Evolutionary conservation across 352 stramenopile genomes (phyloP), one percentile per base, ranked within the genome.

Genomic region (Vaucheria bursata): DNA sequence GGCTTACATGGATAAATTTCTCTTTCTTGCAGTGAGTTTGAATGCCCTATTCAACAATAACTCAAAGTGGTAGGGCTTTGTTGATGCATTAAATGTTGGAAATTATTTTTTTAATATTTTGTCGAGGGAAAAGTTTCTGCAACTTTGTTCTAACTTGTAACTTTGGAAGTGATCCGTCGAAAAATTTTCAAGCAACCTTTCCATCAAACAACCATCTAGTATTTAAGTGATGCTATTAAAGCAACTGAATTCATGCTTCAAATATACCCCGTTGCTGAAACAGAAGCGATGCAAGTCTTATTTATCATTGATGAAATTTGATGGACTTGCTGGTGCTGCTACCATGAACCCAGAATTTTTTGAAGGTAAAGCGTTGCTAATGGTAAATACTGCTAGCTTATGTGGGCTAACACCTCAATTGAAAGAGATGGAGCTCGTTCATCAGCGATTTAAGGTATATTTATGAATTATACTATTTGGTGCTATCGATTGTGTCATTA

Each of bases 331-430:
- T 2, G 53, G 53, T 34, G 8, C 2, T 37, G 2, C 2, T 34
- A 7, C 6, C 31, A 7, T 79, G 45, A 5, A n/a, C 2, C 69
- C 70, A n/a, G 38, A 73, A 8, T 53, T 69, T 18, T 82, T 82
- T 49, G 52, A 40, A 33, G 70, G 77, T 6, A 82, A 82, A 37
- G 49, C 71, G 2, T 71, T 82, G 31, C 70, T 82, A 25, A 73
- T 82, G 12, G 77, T 82, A 12, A 82, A 82, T 45, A 82, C 77
- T 7, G 77, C 77, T 0, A 79, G 70, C 53, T 34, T 79, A 1
- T 82, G 77, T 38, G 77, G 77, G 50, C 39, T 82, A n/a, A 82
- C 77, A 37, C 71, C 77, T 31, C 77, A 82, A 68, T 37, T 82
- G 71, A 82, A 82, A 67, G 77, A 82, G 12, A 35, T 82, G 36